phyloP scores from a whole-genome alignment of 345 rosid genomes.

The Pelargonium nanum region DNA sequence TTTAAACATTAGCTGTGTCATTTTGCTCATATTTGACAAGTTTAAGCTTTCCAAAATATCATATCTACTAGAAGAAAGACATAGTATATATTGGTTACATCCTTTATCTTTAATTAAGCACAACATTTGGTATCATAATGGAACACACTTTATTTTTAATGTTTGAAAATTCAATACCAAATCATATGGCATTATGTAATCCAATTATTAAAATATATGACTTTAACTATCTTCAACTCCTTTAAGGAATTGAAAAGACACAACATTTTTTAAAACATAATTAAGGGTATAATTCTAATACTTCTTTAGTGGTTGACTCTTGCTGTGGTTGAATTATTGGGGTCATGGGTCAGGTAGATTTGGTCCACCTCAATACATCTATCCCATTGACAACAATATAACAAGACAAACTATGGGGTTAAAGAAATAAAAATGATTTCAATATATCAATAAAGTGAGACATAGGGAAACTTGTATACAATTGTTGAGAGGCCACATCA shows the following conservation, averaged over 20 bases:
- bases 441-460: too few relatives aligned
- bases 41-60: too few relatives aligned
- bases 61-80: too few relatives aligned
- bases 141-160: neutral
- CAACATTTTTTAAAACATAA: neutral
- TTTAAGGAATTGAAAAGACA: neutral
- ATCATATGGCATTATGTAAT: neutral
- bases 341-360: constrained; percentile 15
- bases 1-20: too few relatives aligned
- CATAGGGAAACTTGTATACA: too few relatives aligned
- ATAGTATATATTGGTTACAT: too few relatives aligned
- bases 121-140: neutral
- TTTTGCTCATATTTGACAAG: too few relatives aligned
- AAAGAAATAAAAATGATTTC: neutral
- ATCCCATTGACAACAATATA: constrained; percentile 16
- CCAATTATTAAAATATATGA: neutral
- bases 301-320: constrained; percentile 38
- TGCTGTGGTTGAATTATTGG: constrained; percentile 21
- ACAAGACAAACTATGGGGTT: constrained; percentile 17
- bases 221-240: neutral
- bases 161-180: neutral
- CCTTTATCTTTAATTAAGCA: neutral
- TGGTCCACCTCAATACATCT: constrained; percentile 31
- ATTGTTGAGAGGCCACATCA: too few relatives aligned
- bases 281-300: neutral